Percentiles rank a stretch among this genome's conserved stretches.
Evolutionary conservation across 306 rosid species (phyloP).

Genomic region (Delonix regia): DNA sequence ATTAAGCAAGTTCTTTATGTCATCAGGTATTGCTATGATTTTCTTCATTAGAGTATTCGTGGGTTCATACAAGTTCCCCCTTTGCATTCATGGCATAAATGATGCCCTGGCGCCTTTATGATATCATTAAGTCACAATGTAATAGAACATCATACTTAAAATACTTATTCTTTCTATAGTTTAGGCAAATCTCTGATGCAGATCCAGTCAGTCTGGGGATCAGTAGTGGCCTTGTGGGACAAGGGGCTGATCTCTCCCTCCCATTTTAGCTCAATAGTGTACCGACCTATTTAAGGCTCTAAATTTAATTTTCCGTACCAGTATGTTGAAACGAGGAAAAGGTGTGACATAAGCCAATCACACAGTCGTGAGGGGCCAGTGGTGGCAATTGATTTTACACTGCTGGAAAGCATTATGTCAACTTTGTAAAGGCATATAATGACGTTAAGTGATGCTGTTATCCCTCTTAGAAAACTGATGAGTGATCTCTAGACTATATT

Average conservation of each 20-base stretch:
- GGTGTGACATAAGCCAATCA: constrained; percentile 14
- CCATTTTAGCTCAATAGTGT: constrained; percentile 12
- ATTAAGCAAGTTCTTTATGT: constrained; percentile 1
- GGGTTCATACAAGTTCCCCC: background rate
- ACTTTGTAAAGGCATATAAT: background rate
- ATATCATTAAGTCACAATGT: background rate
- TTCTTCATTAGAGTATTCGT: background rate
- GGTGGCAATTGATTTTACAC: background rate
- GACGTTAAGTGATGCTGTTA: background rate
- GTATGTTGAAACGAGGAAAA: background rate
- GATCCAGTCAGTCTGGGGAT: background rate
- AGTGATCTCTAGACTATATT: constrained; percentile 6
- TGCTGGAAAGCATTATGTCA: constrained; percentile 6
- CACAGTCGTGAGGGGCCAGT: background rate
- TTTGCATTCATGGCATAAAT: background rate
- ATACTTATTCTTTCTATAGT: background rate
- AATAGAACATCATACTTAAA: background rate
- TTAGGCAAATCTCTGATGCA: background rate
- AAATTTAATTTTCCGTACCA: background rate
- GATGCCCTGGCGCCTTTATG: constrained; percentile 1
- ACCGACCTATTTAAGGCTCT: background rate
- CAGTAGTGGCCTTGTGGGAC: background rate
- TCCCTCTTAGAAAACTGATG: background rate
- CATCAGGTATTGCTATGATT: background rate
- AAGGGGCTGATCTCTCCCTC: constrained; percentile 10